Evolutionary conservation across 2,329 filamentous ascomycete genomes (phyloP), one percentile per base, ranked within the genome.

Genomic region (Cytospora piceicola): DNA sequence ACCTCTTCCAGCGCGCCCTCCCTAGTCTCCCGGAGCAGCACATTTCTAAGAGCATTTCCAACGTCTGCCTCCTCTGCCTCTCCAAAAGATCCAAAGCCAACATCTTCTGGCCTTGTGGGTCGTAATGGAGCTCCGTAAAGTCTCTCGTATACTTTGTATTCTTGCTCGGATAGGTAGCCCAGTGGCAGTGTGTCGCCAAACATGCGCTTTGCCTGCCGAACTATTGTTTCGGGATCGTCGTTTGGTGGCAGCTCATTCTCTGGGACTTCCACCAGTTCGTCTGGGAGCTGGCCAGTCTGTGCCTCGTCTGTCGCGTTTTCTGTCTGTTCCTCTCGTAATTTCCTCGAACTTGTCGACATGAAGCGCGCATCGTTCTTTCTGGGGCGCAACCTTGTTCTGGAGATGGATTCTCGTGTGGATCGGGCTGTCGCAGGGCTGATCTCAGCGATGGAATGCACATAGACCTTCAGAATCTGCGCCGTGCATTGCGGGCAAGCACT

Each of bases 131-230:
- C 82, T 1, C 94, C 94, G 75, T 95, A 97, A 20, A 96, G 79
- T 69, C 93, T 84, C 73, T 90, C 88, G 76, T 96, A 97, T 0
- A 96, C 79, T 57, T 79, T 80, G 72, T 90, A 88, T 75, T 97
- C 93, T 61, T 90, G 85, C 0, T 83, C 81, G 39, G 82, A 88
- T 60, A 97, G 77, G 71, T 92, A 87, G 39, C 84, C 88, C 36
- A 87, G 85, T 0, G 94, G 94, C 29, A 97, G 77, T 0, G 84
- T 88, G 72, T 95, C 89, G 68, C 93, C 90, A 75, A 93, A 96
- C 11, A 86, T 83, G 69, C 92, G 89, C 71, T 90, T 87, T 42
- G 92, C 90, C 70, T 87, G 82, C 64, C 90, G 86, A 36, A 92
- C 92, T 9, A 89, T 79, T 14, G 81, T 80, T 73, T 92, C 90